Evolutionary conservation across 2,329 filamentous ascomycete genomes (phyloP), one percentile per base, ranked within the genome.

Genomic region (Elsinoe perseae): DNA sequence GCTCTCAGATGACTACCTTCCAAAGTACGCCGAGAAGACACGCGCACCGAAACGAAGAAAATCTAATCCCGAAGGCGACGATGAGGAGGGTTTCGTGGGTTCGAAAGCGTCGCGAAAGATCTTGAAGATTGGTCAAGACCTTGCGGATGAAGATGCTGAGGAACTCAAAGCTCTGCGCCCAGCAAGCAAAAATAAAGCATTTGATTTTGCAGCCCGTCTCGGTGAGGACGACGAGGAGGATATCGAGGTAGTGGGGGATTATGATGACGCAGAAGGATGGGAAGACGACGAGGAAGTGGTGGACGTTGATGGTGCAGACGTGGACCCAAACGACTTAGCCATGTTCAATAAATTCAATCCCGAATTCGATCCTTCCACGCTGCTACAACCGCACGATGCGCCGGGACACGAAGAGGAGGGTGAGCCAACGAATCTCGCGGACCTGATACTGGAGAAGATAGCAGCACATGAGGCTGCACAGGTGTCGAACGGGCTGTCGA

Each of bases 391-490:
- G 42, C 80, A 80, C 25, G 81, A 77, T 75, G 77, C 77, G 21
- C 68, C 72, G 56, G 65, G 63, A 12, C 66, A 67, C 14, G 67
- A 69, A 16, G 65, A 63, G 59, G 68, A 60, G 62, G 72, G 70
- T 9, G 69, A 69, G 10, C 73, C 73, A 53, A 89, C 86, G 60
- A 95, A 97, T 69, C 77, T 98, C 57, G 90, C 93, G 14, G 91
- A 95, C 66, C 75, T 98, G 61, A 98, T 98, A 61, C 75, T 98
- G 58, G 85, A 92, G 67, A 95, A 95, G 73, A 98, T 98, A 67
- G 89, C 90, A 3, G 86, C 87, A 58, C 88, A 95, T 65, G 93
- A 98, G 74, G 86, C 88, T 3, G 79, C 79, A 28, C 77, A 85
- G 61, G 64, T 74, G 43, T 64, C 67, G 30, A 63, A 63, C 56